Evolutionary conservation across 2,329 filamentous ascomycete species (phyloP), one percentile per base, ranked within the genome.

Genomic region (Elsinoe batatas): DNA sequence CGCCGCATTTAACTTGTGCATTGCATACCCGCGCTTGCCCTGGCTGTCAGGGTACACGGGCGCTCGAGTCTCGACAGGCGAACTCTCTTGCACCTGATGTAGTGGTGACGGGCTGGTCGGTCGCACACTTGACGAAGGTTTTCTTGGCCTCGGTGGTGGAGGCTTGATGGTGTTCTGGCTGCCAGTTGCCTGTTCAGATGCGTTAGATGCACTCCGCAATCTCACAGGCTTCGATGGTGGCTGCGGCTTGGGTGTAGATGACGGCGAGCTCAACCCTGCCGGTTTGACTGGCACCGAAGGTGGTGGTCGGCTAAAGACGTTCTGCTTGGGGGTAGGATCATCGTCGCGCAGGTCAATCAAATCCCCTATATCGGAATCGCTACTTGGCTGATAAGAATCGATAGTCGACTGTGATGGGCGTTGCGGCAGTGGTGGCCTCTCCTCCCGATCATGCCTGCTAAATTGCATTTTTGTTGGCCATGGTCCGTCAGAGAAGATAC

Each of bases 271-370:
- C 17, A 54, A 54, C 36, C 46, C 50, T 38, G 40, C 46, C 20
- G 56, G 53, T 30, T 44, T 58, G 35, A 1, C 36, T 3, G 36
- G 42, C 15, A 50, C 30, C 40, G 38, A 50, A 40, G 50, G 49
- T 35, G 32, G 37, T 36, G 32, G 35, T 30, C 56, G 33, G 12
- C 17, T 38, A 32, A 33, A 26, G 12, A n/a, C 30, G 15, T n/a
- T 30, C 32, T 46, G 38, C n/a, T 42, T 54, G 17, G 51, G 51
- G 37, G 58, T 60, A 18, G 68, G 68, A 57, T 72, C 71, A 35
- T 71, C 68, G 33, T 76, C 73, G n/a, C 70, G 73, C 20, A 77
- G 69, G 57, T 76, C 74, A 43, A 78, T 78, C 10, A 77, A 63
- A 46, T 76, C 70, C 43, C 69, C 68, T 30, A 61, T 51, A n/a